Base-by-base conservation (phyloP, 2,329 filamentous ascomycete species). In the Pseudogymnoascus sp. region DNA sequence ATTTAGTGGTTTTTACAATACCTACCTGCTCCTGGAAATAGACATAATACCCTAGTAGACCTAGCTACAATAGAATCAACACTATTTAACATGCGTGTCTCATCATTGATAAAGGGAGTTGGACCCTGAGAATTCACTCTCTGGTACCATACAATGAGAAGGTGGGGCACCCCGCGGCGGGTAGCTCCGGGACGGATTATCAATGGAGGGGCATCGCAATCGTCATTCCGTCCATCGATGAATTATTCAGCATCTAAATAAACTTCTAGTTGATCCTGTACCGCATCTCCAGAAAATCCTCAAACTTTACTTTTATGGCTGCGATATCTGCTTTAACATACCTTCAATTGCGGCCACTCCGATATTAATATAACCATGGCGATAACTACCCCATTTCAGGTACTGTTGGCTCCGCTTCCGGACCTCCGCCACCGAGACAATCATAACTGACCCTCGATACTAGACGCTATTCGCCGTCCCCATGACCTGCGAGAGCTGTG, bases 391-490 rank as follows among this genome's bases (percentile, higher is more conserved):
- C 67, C 72, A 21, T 75, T 75, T 63, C 71, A 75, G 67, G 74
- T 73, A 44, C 37, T 67, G 67, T 21, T 21, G 47, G 24, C 26
- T 66, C 53, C 44, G 61, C 37, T 60, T 42, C 63, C 35, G 59
- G 13, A 53, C 61, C 69, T 70, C 71, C 71, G 69, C 72, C 71
- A 68, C 72, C 66, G 40, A 38, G 8, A 21, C 61, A 35, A 56
- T 61, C 65, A 62, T 69, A 60, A 70, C 64, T 60, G 42, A 63
- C 40, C 35, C 59, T 16, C 37, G 29, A 35, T 47, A 53, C 16
- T 47, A 97, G 89, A 96, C 93, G 65, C 88, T 93, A 68, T 97
- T 97, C 76, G 92, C 93, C 67, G 95, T 97, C 70, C 93, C 92
- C 63, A 87, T 97, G 81, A 91, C 87, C 77, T 97, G 95, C 79